phyloP scores from a whole-genome alignment of 768 basidiomycete species.

The Amanita subjunquillea region DNA sequence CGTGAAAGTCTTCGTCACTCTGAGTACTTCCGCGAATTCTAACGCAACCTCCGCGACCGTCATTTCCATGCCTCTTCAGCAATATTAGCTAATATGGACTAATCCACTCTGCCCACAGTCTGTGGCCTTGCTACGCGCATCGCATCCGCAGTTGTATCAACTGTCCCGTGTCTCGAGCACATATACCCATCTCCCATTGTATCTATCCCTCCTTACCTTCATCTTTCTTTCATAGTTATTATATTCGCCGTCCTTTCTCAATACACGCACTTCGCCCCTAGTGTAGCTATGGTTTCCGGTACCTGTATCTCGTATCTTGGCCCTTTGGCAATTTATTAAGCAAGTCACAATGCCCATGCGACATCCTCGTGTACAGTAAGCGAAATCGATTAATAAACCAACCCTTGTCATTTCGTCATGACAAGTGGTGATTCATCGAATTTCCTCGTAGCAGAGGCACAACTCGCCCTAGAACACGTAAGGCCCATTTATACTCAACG shows the following conservation, averaged over 20 bases:
- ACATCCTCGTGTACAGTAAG: background rate
- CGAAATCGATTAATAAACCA: background rate
- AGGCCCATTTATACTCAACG: conserved; percentile 13
- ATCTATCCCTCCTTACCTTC: conserved; percentile 2
- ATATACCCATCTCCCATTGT: background rate
- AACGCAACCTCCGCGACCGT: conserved; percentile 13
- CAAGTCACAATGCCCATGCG: background rate
- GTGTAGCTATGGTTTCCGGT: conserved; percentile 8
- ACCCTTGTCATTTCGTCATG: conserved; percentile 6
- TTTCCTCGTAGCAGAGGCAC: conserved; percentile 65
- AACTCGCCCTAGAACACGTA: conserved; percentile 54
- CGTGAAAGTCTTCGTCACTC: conserved; percentile 53
- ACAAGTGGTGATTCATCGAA: conserved; percentile 28
- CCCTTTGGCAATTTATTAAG: background rate
- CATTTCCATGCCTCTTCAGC: background rate
- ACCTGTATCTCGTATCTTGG: background rate
- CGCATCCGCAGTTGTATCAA: conserved; percentile 1
- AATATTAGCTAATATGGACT: conserved; percentile 1
- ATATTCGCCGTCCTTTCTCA: background rate
- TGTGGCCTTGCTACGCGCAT: background rate
- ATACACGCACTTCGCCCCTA: conserved; percentile 2
- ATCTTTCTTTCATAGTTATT: background rate
- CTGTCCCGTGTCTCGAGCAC: background rate
- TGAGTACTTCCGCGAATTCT: conserved; percentile 74
- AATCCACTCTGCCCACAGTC: background rate